phyloP scores from a whole-genome alignment of 2,329 filamentous ascomycete genomes.

The Ciborinia camelliae region DNA sequence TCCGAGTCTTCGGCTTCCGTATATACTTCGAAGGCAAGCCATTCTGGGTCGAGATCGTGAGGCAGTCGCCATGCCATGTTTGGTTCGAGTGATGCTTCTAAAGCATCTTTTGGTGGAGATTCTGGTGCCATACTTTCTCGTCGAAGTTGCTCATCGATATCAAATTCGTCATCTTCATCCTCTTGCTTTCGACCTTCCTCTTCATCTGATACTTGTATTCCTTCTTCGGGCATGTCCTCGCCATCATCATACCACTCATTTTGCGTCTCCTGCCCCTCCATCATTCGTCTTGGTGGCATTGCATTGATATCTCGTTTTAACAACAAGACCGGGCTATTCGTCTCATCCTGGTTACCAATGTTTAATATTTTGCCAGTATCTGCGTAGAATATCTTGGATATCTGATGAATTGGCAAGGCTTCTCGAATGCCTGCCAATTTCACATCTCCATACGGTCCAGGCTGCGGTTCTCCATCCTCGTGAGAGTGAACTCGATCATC shows the following conservation, averaged over 20 bases:
- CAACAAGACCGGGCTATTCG: constrained; percentile 64
- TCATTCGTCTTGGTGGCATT: constrained; percentile 62
- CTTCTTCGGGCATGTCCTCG: constrained; percentile 20
- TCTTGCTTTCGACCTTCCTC: constrained; percentile 33
- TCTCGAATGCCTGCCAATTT: constrained; percentile 61
- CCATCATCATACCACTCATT: constrained; percentile 27
- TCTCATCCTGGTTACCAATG: constrained; percentile 63
- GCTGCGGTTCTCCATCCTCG: constrained; percentile 54
- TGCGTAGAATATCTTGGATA: constrained; percentile 75
- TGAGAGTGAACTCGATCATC: constrained; percentile 66
- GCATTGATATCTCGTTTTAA: constrained; percentile 66
- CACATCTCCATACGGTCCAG: constrained; percentile 57
- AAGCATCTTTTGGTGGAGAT: constrained; percentile 17
- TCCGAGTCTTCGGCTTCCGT: constrained; percentile 53
- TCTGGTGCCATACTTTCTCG: constrained; percentile 33
- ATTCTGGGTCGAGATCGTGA: constrained; percentile 67
- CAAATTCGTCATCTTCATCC: constrained; percentile 37
- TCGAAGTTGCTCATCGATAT: constrained; percentile 35
- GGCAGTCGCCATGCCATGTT: constrained; percentile 51
- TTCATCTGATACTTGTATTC: constrained; percentile 28
- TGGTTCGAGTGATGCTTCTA: constrained; percentile 11
- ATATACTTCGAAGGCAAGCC: constrained; percentile 72
- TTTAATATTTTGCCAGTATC: constrained; percentile 73
- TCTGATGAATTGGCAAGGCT: constrained; percentile 65
- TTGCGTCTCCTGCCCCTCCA: constrained; percentile 43